Evolutionary conservation across 2,329 filamentous ascomycete genomes (phyloP).

Genomic region (Passalora sequoiae): DNA sequence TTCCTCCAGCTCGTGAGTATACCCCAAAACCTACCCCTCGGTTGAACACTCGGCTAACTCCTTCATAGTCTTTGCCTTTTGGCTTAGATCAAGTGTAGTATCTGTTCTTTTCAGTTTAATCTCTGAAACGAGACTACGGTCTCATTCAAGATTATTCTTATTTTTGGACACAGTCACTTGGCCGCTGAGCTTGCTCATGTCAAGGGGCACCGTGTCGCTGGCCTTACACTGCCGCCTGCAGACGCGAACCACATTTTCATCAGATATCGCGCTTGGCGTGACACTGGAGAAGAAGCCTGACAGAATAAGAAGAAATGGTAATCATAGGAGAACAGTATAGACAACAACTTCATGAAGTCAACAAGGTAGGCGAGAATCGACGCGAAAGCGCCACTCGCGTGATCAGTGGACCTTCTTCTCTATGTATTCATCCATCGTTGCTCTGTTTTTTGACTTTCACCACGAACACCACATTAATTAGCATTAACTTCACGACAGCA

Average conservation of each 20-base stretch:
- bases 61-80: neutral
- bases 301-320: too few relatives aligned
- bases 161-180: slow-evolving; percentile 15
- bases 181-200: slow-evolving; percentile 17
- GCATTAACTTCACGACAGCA: too few relatives aligned
- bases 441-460: too few relatives aligned
- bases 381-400: too few relatives aligned
- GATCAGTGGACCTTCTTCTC: too few relatives aligned
- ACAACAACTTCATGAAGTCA: too few relatives aligned
- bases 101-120: slow-evolving; percentile 15
- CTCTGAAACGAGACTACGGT: slow-evolving; percentile 20
- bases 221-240: slow-evolving; percentile 12
- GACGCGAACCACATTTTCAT: slow-evolving; percentile 15
- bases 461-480: too few relatives aligned
- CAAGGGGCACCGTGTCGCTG: slow-evolving; percentile 12
- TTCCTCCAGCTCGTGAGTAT: too few relatives aligned
- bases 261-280: slow-evolving; percentile 1
- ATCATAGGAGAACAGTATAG: neutral
- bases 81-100: neutral
- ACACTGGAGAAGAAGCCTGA: slow-evolving; percentile 15
- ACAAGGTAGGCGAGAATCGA: too few relatives aligned
- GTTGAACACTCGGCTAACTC: too few relatives aligned
- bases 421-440: too few relatives aligned
- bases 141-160: slow-evolving; percentile 19
- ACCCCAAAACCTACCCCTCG: too few relatives aligned